A percentile compares a stretch with the other conserved stretches of the same genome.
phyloP scores from a whole-genome alignment of 2,329 filamentous ascomycete species.

The Ophiostoma ulmi region DNA sequence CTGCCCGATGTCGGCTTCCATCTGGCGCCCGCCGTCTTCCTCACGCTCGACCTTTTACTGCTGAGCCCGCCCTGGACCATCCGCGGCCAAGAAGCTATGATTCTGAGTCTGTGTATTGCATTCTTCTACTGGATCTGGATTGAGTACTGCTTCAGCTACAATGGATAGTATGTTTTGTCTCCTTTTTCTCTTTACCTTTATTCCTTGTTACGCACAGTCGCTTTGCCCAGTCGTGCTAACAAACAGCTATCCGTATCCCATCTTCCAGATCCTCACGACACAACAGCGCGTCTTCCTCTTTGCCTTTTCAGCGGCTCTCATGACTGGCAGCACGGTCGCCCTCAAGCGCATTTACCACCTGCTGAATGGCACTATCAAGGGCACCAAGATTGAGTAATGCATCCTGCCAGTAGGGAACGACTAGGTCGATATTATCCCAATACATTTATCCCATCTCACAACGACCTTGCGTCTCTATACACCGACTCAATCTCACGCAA shows the following conservation, averaged over 20 bases:
- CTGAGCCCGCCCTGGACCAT: constrained; percentile 70
- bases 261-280: constrained; percentile 66
- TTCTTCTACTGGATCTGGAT: constrained; percentile 73
- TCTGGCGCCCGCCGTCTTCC: constrained; percentile 58
- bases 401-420: neutral
- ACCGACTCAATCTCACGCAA: neutral
- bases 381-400: constrained; percentile 34
- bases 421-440: no score
- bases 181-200: neutral
- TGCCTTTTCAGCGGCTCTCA: constrained; percentile 60
- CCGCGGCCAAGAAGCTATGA: constrained; percentile 53
- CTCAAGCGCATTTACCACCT: constrained; percentile 66
- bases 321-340: constrained; percentile 63
- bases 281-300: constrained; percentile 65
- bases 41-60: constrained; percentile 61
- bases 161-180: constrained; percentile 51
- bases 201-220: neutral
- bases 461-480: neutral
- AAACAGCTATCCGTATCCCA: constrained; percentile 74
- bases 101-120: constrained; percentile 54
- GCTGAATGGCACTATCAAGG: constrained; percentile 54
- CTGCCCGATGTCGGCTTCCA: constrained; percentile 59
- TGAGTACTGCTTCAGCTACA: constrained; percentile 63
- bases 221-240: constrained; percentile 1
- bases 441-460: neutral